Evolutionary conservation across 495 filamentous ascomycete genomes (phyloP).

Genomic region (Aspergillus indologenus): DNA sequence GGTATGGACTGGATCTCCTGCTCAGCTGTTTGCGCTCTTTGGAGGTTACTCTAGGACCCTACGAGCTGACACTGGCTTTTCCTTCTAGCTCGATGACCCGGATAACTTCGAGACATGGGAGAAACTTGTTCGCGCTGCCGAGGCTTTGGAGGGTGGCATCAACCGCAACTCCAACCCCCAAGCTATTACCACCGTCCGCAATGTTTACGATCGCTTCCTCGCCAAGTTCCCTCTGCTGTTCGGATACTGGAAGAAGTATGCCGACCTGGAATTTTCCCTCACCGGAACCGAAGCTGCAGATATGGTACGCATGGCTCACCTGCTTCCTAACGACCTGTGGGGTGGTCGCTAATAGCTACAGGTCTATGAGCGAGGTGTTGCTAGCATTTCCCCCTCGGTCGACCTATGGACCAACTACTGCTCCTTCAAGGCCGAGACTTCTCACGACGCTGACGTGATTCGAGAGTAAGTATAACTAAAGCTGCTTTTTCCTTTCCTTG

Average conservation of each 20-base stretch:
- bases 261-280: slow-evolving; percentile 94
- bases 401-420: slow-evolving; percentile 98
- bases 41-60: not conserved
- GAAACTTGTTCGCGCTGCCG: slow-evolving; percentile 77
- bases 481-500: slow-evolving; percentile 61
- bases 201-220: slow-evolving; percentile 87
- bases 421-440: slow-evolving; percentile 94
- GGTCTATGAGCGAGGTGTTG: slow-evolving; percentile 95
- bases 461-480: slow-evolving; percentile 92
- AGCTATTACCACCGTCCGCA: slow-evolving; percentile 79
- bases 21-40: not conserved
- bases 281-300: slow-evolving; percentile 96
- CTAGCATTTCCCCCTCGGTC: slow-evolving; percentile 88
- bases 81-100: slow-evolving; percentile 59
- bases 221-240: slow-evolving; percentile 95
- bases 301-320: slow-evolving; percentile 60
- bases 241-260: slow-evolving; percentile 99
- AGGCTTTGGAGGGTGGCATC: slow-evolving; percentile 85
- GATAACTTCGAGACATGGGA: slow-evolving; percentile 97
- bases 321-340: slow-evolving; percentile 5
- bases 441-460: slow-evolving; percentile 89
- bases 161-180: slow-evolving; percentile 96
- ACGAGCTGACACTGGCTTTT: slow-evolving; percentile 7
- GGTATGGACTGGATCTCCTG: slow-evolving; percentile 43
- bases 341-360: slow-evolving; percentile 34